These are phyloP conservation scores for Avena sativa DNA, from an alignment of 176 grass and related monocot species.

Conservation along the genomic window DNA sequence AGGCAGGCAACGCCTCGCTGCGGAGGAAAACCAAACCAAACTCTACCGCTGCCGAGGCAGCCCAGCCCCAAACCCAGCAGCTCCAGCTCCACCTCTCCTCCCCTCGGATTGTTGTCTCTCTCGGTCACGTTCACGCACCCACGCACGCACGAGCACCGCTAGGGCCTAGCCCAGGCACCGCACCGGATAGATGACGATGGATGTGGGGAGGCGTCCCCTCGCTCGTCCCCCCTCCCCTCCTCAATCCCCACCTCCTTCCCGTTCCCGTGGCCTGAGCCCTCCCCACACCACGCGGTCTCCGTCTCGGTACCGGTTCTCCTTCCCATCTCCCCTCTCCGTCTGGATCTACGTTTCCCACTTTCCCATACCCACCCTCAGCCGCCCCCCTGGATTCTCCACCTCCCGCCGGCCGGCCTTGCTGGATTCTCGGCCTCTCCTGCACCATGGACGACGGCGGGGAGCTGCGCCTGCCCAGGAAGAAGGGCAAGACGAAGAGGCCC, in stretches of 20 bases:
- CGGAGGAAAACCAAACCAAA: background rate
- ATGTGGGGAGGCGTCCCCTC: slow-evolving; percentile 8
- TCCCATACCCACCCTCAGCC: background rate
- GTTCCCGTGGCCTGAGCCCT: slow-evolving; percentile 19
- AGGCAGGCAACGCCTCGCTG: background rate
- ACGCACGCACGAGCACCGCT: background rate
- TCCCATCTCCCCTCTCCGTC: slow-evolving; percentile 2
- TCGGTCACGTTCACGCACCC: slow-evolving; percentile 12
- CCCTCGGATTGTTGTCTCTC: slow-evolving; percentile 24
- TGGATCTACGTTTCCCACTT: slow-evolving; percentile 23
- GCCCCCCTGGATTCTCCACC: slow-evolving; percentile 30
- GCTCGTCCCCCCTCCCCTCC: background rate
- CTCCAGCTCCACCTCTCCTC: background rate
- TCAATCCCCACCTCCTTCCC: slow-evolving; percentile 27
- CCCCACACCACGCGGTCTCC: slow-evolving; percentile 38
- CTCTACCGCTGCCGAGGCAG: background rate
- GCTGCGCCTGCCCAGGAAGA: slow-evolving; percentile 50
- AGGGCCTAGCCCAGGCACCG: background rate
- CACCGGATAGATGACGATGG: slow-evolving; percentile 49
- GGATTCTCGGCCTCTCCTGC: slow-evolving; percentile 37
- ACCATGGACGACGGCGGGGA: slow-evolving; percentile 39
- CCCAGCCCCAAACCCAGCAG: background rate
- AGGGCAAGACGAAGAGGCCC: slow-evolving; percentile 40
- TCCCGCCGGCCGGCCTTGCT: background rate
- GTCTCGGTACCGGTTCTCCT: slow-evolving; percentile 15